A percentile compares a stretch with the other conserved stretches of the same genome.
Evolutionary conservation across 257 asterid species (phyloP).

Genomic region (Primulina tabacum): DNA sequence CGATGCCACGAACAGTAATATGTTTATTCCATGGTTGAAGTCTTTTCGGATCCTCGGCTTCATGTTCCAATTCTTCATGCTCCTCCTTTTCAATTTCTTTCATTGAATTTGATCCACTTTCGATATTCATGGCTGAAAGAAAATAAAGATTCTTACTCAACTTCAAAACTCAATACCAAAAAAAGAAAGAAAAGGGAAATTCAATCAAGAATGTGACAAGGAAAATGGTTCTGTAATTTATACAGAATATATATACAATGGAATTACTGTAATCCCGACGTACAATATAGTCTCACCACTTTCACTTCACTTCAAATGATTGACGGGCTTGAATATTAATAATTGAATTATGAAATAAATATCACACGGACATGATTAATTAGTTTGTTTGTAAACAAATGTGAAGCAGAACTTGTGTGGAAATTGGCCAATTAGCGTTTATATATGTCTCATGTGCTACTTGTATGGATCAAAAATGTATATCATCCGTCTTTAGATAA

Average conservation of each 20-base stretch:
- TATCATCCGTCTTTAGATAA: no score
- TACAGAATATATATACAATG: background rate
- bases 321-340: constrained; percentile 3
- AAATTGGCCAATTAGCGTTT: no score
- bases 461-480: no score
- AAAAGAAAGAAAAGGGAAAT: background rate
- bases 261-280: background rate
- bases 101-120: constrained; percentile 18
- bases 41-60: constrained; percentile 27
- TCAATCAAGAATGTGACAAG: background rate
- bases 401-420: background rate
- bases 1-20: constrained; percentile 57
- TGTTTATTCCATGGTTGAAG: constrained; percentile 63
- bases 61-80: constrained; percentile 21
- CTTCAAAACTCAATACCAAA: background rate
- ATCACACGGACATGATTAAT: background rate
- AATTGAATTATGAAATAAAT: constrained; percentile 1
- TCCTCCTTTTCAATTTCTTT: constrained; percentile 25
- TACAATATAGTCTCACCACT: background rate
- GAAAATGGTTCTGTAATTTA: background rate
- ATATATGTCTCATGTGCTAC: background rate
- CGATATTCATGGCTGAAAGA: constrained; percentile 30
- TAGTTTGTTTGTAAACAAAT: background rate
- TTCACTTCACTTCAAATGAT: constrained; percentile 14
- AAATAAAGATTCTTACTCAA: background rate